A percentile compares a stretch with the other conserved stretches of the same genome.
Evolutionary conservation across 2,329 filamentous ascomycete species (phyloP).

Genomic region (Fusarium agapanthi): DNA sequence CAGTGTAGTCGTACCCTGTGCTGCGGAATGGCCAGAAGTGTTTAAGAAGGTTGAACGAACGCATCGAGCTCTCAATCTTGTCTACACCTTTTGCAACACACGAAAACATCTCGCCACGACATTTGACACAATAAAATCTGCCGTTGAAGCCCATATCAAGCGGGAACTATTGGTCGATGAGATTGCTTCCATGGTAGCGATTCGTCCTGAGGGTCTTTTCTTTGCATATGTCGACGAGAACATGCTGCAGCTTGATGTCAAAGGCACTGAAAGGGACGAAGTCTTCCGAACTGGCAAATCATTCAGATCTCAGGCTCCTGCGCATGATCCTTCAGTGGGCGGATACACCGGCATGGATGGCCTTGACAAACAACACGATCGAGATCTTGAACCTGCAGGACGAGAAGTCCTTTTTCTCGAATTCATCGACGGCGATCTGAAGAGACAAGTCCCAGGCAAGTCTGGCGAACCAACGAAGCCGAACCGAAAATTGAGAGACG

Average conservation of each 20-base stretch:
- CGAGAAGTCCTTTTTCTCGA: constrained; percentile 88
- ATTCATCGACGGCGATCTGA: constrained; percentile 90
- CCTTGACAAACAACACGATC: constrained; percentile 44
- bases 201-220: constrained; percentile 80
- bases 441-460: constrained; percentile 75
- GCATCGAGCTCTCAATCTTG: constrained; percentile 86
- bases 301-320: constrained; percentile 59
- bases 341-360: constrained; percentile 61
- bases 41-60: constrained; percentile 79
- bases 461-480: constrained; percentile 77
- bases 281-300: constrained; percentile 62
- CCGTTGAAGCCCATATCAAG: constrained; percentile 85
- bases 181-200: constrained; percentile 80
- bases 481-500: constrained; percentile 73
- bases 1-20: constrained; percentile 39
- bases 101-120: constrained; percentile 93
- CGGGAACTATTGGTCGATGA: constrained; percentile 76
- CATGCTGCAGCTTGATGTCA: constrained; percentile 81
- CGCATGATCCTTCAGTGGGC: constrained; percentile 65
- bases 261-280: constrained; percentile 72
- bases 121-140: constrained; percentile 84
- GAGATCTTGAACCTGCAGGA: constrained; percentile 42
- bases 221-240: constrained; percentile 89
- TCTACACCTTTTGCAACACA: constrained; percentile 94
- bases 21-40: constrained; percentile 73